phyloP scores from a whole-genome alignment of 768 basidiomycete species.

The Wakefieldia striispora region DNA sequence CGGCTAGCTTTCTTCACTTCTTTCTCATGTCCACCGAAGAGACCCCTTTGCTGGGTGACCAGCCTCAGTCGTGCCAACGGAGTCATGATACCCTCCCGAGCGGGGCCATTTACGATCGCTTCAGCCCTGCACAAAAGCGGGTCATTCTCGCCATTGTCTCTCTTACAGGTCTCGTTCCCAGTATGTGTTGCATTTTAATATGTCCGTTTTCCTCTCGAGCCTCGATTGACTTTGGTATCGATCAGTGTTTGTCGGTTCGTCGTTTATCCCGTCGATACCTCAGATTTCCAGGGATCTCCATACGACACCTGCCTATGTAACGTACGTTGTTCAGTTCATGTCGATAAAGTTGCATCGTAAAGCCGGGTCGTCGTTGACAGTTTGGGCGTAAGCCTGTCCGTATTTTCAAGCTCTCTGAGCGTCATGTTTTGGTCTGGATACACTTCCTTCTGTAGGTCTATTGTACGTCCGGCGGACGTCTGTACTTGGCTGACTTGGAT shows the following conservation, averaged over 20 bases:
- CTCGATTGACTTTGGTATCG: not conserved
- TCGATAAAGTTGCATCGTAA: not conserved
- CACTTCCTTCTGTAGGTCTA: constrained; percentile 45
- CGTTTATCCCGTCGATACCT: constrained; percentile 74
- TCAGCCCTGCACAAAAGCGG: constrained; percentile 50
- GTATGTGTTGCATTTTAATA: constrained; percentile 37
- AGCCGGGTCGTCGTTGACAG: constrained; percentile 19
- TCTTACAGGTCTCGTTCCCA: constrained; percentile 58
- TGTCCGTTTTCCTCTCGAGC: not conserved
- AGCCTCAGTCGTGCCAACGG: constrained; percentile 7
- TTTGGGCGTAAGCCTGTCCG: constrained; percentile 50
- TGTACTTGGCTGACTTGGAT: not conserved
- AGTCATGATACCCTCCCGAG: constrained; percentile 8
- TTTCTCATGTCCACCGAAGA: constrained; percentile 23
- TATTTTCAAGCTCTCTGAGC: constrained; percentile 44
- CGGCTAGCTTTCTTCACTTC: too few species aligned
- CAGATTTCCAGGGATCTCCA: constrained; percentile 65
- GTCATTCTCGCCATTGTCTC: constrained; percentile 57
- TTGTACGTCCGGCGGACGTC: too few species aligned
- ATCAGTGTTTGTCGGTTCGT: constrained; percentile 64
- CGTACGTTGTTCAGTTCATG: constrained; percentile 32
- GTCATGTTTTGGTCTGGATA: constrained; percentile 53
- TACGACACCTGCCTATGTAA: constrained; percentile 55
- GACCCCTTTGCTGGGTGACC: constrained; percentile 21
- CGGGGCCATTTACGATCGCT: constrained; percentile 53